Conservation (phyloP, 2,329 filamentous ascomycete species). For the Emergomyces africanus region DNA sequence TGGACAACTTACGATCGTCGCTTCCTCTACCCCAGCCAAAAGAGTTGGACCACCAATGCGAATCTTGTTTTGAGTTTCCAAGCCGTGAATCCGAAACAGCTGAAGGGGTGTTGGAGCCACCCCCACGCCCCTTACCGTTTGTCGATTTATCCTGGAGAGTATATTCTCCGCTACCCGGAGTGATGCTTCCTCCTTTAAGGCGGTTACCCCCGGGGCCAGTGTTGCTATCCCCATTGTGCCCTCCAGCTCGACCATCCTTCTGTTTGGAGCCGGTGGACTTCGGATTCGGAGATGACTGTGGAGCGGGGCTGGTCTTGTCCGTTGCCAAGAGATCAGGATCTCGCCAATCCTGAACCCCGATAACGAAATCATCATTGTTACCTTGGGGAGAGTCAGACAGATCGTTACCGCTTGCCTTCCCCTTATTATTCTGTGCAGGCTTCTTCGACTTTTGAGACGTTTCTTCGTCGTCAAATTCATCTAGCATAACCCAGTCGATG, state of each 20-base stretch:
- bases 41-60: slow-evolving; percentile 24
- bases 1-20: neutral
- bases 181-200: slow-evolving; percentile 53
- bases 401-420: slow-evolving; percentile 8
- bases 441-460: slow-evolving; percentile 14
- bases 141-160: slow-evolving; percentile 28
- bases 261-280: slow-evolving; percentile 19
- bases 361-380: slow-evolving; percentile 51
- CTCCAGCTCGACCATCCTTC: slow-evolving; percentile 14
- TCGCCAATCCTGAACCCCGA: slow-evolving; percentile 78
- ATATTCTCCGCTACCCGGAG: slow-evolving; percentile 62
- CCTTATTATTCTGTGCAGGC: slow-evolving; percentile 17
- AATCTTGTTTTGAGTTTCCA: slow-evolving; percentile 7
- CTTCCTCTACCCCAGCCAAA: slow-evolving; percentile 19
- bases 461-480: slow-evolving; percentile 49
- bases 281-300: slow-evolving; percentile 14
- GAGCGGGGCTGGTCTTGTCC: slow-evolving; percentile 12
- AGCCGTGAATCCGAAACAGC: slow-evolving; percentile 2
- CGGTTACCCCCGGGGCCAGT: slow-evolving; percentile 20
- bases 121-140: slow-evolving; percentile 5
- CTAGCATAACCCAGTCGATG: slow-evolving; percentile 58
- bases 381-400: slow-evolving; percentile 11
- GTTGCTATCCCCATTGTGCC: slow-evolving; percentile 19
- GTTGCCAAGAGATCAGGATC: slow-evolving; percentile 57
- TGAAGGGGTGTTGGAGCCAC: neutral